Percentiles rank a stretch among this genome's conserved stretches.
Conservation (phyloP, 768 basidiomycete species). For the Boletus subcaerulescens region DNA sequence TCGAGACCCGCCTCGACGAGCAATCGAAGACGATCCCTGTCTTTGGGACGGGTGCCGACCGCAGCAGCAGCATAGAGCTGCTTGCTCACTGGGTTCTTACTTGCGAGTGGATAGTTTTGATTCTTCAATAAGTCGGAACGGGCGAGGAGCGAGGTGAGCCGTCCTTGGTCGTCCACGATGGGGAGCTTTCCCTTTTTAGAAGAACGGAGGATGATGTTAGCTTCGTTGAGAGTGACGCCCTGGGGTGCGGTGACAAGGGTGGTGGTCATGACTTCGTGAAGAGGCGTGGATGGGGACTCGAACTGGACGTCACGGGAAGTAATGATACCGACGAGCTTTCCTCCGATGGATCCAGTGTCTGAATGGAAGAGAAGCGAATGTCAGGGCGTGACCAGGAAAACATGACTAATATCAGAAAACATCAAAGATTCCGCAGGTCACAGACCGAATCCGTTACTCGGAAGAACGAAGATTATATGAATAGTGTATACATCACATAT, state of each 20-base stretch:
- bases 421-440: slow-evolving; percentile 64
- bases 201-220: slow-evolving; percentile 91
- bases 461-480: slow-evolving; percentile 86
- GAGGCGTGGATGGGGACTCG: slow-evolving; percentile 59
- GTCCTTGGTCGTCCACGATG: slow-evolving; percentile 63
- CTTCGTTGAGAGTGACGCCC: slow-evolving; percentile 87
- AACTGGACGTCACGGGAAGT: slow-evolving; percentile 97
- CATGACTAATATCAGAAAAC: slow-evolving; percentile 13
- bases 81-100: slow-evolving; percentile 86
- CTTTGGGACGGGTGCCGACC: slow-evolving; percentile 87
- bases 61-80: slow-evolving; percentile 97
- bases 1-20: slow-evolving; percentile 95
- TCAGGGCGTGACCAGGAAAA: slow-evolving; percentile 18
- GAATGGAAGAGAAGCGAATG: slow-evolving; percentile 11
- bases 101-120: slow-evolving; percentile 92
- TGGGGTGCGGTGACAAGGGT: slow-evolving; percentile 80
- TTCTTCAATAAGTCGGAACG: slow-evolving; percentile 98
- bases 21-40: slow-evolving; percentile 78
- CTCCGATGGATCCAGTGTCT: slow-evolving; percentile 87
- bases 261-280: slow-evolving; percentile 87
- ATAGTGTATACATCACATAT: slow-evolving; percentile 46
- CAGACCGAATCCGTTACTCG: slow-evolving; percentile 65
- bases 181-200: slow-evolving; percentile 99
- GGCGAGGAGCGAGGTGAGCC: slow-evolving; percentile 81
- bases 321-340: slow-evolving; percentile 94